Evolutionary conservation across 2,329 filamentous ascomycete genomes (phyloP).

Genomic region (Microcyclosporella mali): DNA sequence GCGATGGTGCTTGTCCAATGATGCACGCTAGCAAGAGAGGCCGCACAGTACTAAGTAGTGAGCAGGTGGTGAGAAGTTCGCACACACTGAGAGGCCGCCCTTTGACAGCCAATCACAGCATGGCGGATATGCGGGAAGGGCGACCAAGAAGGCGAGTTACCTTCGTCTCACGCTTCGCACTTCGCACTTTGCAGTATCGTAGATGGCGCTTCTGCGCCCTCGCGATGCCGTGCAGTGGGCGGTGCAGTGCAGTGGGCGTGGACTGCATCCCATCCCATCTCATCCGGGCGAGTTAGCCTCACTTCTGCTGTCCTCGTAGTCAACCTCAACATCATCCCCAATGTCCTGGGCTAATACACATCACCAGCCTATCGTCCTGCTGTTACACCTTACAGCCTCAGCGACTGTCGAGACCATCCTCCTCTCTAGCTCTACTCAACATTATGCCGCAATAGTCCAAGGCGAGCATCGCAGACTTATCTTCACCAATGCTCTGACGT

Average conservation of each 20-base stretch:
- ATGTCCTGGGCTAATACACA: too few species aligned
- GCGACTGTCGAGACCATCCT: too few species aligned
- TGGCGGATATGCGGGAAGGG: neutral
- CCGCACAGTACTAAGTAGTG: neutral
- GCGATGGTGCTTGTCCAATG: neutral
- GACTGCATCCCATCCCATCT: neutral
- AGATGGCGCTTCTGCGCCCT: neutral
- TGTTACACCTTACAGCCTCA: slow-evolving; percentile 3
- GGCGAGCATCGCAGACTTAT: neutral
- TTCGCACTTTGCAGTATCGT: neutral
- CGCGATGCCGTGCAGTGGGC: too few species aligned
- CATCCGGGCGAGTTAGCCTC: slow-evolving; percentile 4
- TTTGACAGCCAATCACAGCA: neutral
- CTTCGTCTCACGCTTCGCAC: slow-evolving; percentile 4
- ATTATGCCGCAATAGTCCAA: too few species aligned
- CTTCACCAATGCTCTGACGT: neutral
- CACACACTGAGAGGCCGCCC: neutral
- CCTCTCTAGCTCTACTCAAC: too few species aligned
- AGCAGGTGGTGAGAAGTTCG: too few species aligned
- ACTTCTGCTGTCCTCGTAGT: neutral
- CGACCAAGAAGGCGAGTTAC: slow-evolving; percentile 5
- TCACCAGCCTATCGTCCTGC: slow-evolving; percentile 1
- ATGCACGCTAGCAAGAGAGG: too few species aligned
- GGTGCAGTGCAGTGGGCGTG: too few species aligned
- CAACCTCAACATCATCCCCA: too few species aligned